Base-by-base conservation (phyloP, 192 early-diverging fungal genomes). In the Coemansia sp. region DNA sequence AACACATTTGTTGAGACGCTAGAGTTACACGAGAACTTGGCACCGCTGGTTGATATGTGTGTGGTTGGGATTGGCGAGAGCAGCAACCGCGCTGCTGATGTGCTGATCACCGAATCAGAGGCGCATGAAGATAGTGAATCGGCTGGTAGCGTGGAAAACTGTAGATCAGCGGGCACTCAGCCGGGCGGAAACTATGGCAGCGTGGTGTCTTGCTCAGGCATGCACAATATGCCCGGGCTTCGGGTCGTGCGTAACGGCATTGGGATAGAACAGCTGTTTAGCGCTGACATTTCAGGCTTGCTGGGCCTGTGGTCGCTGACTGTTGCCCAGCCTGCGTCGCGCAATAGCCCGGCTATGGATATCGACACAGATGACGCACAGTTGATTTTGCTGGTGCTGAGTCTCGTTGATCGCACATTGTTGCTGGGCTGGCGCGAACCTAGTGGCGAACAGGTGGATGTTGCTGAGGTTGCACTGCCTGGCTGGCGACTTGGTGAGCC, bases 181-280 rank as follows among this genome's bases (percentile, higher is more conserved):
- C 41, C 41, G 16, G 43, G 25, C 16, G 17, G 27, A 12, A 31
- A 58, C 50, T 58, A 61, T 0, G 85, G 85, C 21, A 88, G 94
- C 74, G 77, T 96, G 5, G 89, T 98, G 6, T 88, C 94, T 10
- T 94, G 93, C 67, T 92, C 90, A n/a, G 95, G 95, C 2, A 81
- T 73, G 11, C 81, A 76, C 56, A 87, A 86, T 52, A 85, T 86
- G 65, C 91, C 93, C 3, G 85, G 87, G 0, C 71, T 99, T 29
- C 78, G 93, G 23, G 79, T 96, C 14, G 88, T 99, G 41, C 84
- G 91, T 49, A 93, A 92, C 71, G 95, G 97, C 11, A 85, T 99
- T 43, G 93, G 92, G 9, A 88, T 99, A 25, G 84, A 85, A n/a
- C 83, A 86, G 22, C 64, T 87, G 21, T 87, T 82, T 2, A 62